Evolutionary conservation across 2,329 filamentous ascomycete species (phyloP).

Genomic region (Ceratocystis lukuohia): DNA sequence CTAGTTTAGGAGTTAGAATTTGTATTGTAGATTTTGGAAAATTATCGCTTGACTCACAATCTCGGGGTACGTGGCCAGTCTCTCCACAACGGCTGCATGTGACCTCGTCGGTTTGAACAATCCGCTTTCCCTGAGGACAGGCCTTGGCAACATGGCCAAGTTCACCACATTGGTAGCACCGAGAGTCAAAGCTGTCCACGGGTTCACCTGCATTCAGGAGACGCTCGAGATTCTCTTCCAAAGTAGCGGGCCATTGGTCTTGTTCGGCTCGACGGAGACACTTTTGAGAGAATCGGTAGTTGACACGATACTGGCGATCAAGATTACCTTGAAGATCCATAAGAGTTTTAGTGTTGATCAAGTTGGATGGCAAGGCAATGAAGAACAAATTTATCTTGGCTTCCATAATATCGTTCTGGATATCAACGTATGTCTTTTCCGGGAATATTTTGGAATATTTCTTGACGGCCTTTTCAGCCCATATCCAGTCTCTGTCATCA

Average conservation of each 20-base stretch:
- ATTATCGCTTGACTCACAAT: not conserved
- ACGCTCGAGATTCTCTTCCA: constrained; percentile 48
- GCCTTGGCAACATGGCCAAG: constrained; percentile 48
- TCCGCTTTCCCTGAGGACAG: constrained; percentile 43
- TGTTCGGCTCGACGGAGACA: constrained; percentile 46
- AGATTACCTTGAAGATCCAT: constrained; percentile 60
- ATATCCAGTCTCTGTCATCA: constrained; percentile 2
- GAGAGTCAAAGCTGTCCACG: constrained; percentile 43
- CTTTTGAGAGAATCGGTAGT: constrained; percentile 46
- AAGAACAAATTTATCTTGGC: constrained; percentile 44
- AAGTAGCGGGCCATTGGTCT: constrained; percentile 43
- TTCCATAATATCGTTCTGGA: constrained; percentile 47
- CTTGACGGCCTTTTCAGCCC: constrained; percentile 39
- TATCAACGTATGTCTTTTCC: constrained; percentile 42
- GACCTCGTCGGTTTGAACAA: constrained; percentile 30
- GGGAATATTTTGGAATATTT: constrained; percentile 50
- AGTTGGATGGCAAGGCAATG: constrained; percentile 46
- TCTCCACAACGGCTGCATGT: not conserved
- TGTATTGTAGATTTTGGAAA: not conserved
- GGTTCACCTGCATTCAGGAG: constrained; percentile 53
- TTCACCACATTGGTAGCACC: constrained; percentile 51
- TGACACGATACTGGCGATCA: constrained; percentile 49
- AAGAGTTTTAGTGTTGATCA: constrained; percentile 48
- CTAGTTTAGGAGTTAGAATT: not conserved
- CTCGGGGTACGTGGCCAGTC: not conserved